Evolutionary conservation across 2,329 filamentous ascomycete genomes (phyloP).

Genomic region (Talaromyces sp.): DNA sequence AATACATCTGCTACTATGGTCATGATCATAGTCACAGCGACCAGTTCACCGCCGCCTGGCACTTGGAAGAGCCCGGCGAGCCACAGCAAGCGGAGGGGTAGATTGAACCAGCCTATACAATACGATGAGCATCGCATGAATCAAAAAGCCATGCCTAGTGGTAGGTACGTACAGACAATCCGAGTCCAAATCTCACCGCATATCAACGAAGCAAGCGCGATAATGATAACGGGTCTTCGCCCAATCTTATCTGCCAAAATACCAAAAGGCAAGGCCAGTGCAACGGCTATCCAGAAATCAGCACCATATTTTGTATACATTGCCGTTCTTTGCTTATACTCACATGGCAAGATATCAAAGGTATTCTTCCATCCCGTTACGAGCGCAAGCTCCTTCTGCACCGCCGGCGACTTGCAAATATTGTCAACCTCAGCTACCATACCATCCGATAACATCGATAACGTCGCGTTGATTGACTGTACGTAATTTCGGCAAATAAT

Average conservation of each 20-base stretch:
- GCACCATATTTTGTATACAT: neutral
- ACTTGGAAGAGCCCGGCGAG: slow-evolving; percentile 23
- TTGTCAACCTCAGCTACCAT: neutral
- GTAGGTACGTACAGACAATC: slow-evolving; percentile 26
- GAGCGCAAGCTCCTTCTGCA: slow-evolving; percentile 31
- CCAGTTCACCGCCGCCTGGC: slow-evolving; percentile 28
- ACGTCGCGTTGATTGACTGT: neutral
- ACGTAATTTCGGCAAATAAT: slow-evolving; percentile 25
- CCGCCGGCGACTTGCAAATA: slow-evolving; percentile 29
- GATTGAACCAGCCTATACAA: slow-evolving; percentile 8
- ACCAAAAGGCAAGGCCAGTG: slow-evolving; percentile 30
- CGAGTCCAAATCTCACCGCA: slow-evolving; percentile 27
- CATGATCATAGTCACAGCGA: slow-evolving; percentile 22
- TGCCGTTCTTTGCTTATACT: neutral
- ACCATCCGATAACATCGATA: too few relatives aligned
- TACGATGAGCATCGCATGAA: neutral
- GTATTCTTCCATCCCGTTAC: slow-evolving; percentile 30
- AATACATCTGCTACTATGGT: slow-evolving; percentile 30
- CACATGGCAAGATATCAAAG: slow-evolving; percentile 24
- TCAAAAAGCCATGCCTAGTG: neutral
- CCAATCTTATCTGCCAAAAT: slow-evolving; percentile 31
- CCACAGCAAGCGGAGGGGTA: slow-evolving; percentile 30
- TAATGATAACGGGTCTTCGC: slow-evolving; percentile 26
- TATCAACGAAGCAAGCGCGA: slow-evolving; percentile 23
- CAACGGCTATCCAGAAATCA: slow-evolving; percentile 22